phyloP scores from a whole-genome alignment of 306 rosid genomes.

The Acacia acuminata region DNA sequence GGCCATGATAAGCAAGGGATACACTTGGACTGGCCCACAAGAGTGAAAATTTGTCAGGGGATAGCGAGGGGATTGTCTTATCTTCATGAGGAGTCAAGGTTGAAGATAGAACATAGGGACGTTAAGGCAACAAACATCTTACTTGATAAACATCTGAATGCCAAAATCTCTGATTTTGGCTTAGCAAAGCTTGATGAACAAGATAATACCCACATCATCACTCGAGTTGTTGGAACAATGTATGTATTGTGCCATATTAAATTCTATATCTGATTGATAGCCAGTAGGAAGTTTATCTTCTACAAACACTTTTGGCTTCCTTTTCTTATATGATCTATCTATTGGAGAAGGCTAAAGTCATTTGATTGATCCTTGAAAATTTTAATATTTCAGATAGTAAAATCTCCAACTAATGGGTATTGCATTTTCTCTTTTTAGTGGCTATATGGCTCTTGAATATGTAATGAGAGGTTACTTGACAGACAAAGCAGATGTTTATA shows the following conservation, averaged over 20 bases:
- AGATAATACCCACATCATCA: slow-evolving; percentile 80
- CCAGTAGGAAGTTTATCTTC: not conserved
- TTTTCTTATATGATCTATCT: not conserved
- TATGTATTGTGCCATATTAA: not conserved
- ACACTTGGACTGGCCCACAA: slow-evolving; percentile 68
- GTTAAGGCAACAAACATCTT: slow-evolving; percentile 84
- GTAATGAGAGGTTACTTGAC: slow-evolving; percentile 87
- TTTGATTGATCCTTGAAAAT: not conserved
- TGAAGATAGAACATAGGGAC: slow-evolving; percentile 90
- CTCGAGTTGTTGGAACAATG: slow-evolving; percentile 87
- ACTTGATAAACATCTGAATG: slow-evolving; percentile 71
- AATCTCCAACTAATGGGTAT: not conserved
- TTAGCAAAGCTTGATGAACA: slow-evolving; percentile 89
- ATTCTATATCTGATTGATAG: slow-evolving; percentile 10
- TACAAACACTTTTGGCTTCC: not conserved
- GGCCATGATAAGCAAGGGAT: slow-evolving; percentile 50
- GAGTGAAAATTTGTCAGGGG: slow-evolving; percentile 68
- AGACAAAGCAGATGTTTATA: slow-evolving; percentile 83
- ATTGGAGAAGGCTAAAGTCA: not conserved
- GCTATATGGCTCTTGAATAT: slow-evolving; percentile 94
- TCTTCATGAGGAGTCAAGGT: slow-evolving; percentile 84
- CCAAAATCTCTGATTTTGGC: slow-evolving; percentile 92
- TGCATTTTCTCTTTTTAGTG: slow-evolving; percentile 43
- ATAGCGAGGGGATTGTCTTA: slow-evolving; percentile 78
- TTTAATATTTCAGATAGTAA: not conserved